Evolutionary conservation across 2,329 filamentous ascomycete genomes (phyloP).

Genomic region (Chrysoporthe cubensis): DNA sequence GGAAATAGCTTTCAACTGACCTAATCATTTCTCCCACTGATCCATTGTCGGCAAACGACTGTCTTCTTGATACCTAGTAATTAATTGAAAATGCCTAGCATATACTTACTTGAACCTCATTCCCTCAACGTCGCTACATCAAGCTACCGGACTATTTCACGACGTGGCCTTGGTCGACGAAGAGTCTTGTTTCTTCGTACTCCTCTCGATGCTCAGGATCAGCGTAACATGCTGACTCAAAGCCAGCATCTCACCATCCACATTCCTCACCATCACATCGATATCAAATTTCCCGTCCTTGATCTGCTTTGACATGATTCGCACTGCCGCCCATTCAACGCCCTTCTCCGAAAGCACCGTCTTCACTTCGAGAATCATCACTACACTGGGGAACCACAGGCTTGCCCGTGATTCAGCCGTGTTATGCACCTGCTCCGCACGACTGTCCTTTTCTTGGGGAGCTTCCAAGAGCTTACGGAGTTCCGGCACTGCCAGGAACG

Average conservation of each 20-base stretch:
- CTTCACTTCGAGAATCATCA: conserved; percentile 78
- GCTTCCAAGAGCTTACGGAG: conserved; percentile 17
- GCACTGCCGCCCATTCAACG: conserved; percentile 72
- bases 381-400: conserved; percentile 76
- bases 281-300: conserved; percentile 75
- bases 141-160: background rate
- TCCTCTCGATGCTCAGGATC: conserved; percentile 66
- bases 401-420: too few relatives aligned
- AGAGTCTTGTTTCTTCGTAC: conserved; percentile 41
- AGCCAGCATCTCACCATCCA: conserved; percentile 65
- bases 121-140: too few relatives aligned
- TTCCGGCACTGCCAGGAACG: conserved; percentile 10
- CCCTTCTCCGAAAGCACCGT: conserved; percentile 69
- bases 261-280: conserved; percentile 70
- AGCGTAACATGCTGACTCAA: conserved; percentile 70
- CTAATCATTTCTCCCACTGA: too few relatives aligned
- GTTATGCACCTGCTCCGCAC: background rate
- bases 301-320: conserved; percentile 68
- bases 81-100: too few relatives aligned
- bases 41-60: too few relatives aligned
- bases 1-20: too few relatives aligned
- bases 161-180: conserved; percentile 3
- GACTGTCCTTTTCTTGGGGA: background rate
- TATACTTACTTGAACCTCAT: too few relatives aligned
- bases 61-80: too few relatives aligned